Evolutionary conservation across 2,329 filamentous ascomycete species (phyloP), one percentile per base, ranked within the genome.

Genomic region (Cytospora schulzeri): DNA sequence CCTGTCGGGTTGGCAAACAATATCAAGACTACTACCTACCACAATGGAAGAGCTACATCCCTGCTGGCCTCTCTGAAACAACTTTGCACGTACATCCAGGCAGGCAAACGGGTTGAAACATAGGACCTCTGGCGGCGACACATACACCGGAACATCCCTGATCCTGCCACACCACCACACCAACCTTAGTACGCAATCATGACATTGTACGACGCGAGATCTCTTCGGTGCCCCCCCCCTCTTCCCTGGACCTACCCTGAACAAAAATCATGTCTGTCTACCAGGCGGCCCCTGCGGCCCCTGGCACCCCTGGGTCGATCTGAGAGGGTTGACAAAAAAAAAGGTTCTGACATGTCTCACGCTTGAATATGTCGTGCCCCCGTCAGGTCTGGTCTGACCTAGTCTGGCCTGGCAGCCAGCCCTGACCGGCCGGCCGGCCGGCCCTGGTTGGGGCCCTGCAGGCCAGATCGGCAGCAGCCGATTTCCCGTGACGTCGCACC

Each of bases 381-480:
- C 38, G n/a, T n/a, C n/a, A n/a, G n/a, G n/a, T n/a, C n/a, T n/a
- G n/a, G n/a, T n/a, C n/a, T n/a, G n/a, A n/a, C n/a, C n/a, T n/a
- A n/a, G n/a, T n/a, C n/a, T n/a, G n/a, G n/a, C n/a, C n/a, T n/a
- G n/a, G n/a, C n/a, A n/a, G n/a, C n/a, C n/a, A n/a, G n/a, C n/a
- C n/a, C n/a, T n/a, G n/a, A n/a, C n/a, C n/a, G n/a, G n/a, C n/a
- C n/a, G n/a, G 29, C 29, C 9, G 41, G 41, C 5, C 7, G 35
- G 35, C 35, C 17, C 9, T 1, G n/a, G 19, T 12, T 48, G 41
- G 22, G 41, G 19, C 28, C 29, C n/a, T 41, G 31, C 48, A 53
- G 22, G 48, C 9, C 31, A 60, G 48, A 35, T 41, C 48, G 48
- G 48, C 50, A 22, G n/a, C 31, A 60, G 57, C 57, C 50, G 57